Evolutionary conservation across 352 stramenopile species (phyloP).

Genomic region (Peronospora farinosa): DNA sequence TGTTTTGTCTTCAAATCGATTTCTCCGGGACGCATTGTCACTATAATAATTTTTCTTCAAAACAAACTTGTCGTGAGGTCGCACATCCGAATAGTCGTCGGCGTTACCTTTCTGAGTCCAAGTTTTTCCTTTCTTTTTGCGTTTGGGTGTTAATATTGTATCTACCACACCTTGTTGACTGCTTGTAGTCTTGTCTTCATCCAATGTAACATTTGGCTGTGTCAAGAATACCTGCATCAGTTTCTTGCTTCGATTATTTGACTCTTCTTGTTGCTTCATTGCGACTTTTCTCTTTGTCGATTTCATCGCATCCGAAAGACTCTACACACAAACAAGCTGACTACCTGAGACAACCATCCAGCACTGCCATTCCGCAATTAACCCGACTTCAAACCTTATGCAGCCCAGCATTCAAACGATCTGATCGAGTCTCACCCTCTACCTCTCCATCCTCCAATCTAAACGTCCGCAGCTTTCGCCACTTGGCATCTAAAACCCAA

Average conservation of each 20-base stretch:
- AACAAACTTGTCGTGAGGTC: constrained; percentile 4
- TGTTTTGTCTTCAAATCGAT: constrained; percentile 3
- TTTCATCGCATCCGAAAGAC: constrained; percentile 25
- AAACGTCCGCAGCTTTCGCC: constrained; percentile 74
- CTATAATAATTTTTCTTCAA: constrained; percentile 5
- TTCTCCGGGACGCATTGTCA: constrained; percentile 6
- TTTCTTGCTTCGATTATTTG: constrained; percentile 20
- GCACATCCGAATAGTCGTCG: constrained; percentile 1
- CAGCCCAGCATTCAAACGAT: constrained; percentile 49
- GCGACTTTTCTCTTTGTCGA: constrained; percentile 25
- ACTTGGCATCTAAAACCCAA: constrained; percentile 44
- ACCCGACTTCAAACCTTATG: constrained; percentile 27
- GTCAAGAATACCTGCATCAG: constrained; percentile 30
- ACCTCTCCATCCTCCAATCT: constrained; percentile 53
- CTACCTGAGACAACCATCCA: not conserved
- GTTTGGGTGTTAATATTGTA: constrained; percentile 3
- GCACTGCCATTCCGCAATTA: not conserved
- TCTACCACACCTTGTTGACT: constrained; percentile 15
- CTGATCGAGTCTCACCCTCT: constrained; percentile 47
- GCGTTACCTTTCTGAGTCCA: constrained; percentile 15
- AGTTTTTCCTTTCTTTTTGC: constrained; percentile 15
- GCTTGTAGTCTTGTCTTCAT: constrained; percentile 13
- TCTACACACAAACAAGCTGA: constrained; percentile 10
- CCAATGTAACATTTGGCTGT: not conserved
- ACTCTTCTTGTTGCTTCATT: constrained; percentile 24